Base-by-base conservation (phyloP, 2,329 filamentous ascomycete genomes). In the Ophiostoma tasmaniense region DNA sequence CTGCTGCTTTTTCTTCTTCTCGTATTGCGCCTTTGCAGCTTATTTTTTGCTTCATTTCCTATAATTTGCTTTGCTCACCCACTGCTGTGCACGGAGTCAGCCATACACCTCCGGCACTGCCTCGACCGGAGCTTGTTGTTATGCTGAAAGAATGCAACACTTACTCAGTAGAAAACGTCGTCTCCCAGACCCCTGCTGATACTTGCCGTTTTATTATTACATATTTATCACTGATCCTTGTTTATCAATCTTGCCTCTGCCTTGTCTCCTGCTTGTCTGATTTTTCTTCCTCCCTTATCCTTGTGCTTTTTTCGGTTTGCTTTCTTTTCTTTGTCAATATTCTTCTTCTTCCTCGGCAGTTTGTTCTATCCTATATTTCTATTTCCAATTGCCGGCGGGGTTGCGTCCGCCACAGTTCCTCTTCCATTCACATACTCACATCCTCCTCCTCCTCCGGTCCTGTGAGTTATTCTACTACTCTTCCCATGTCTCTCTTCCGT, bases 201-300 rank as follows among this genome's bases (percentile, higher is more conserved):
- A 30, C 25, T 30, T 17, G 17, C 20, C 11, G 30, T 22, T 33
- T 25, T 37, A 30, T 64, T 61, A 61, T 61, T 61, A 61, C 55
- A 61, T 61, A 30, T 61, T 30, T 61, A 61, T 61, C 55, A 61
- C 55, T 61, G 61, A 39, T 64, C 61, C 30, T 37, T 64, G 61
- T 64, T 64, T 64, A 35, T 64, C 61, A 35, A 64, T 39, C 61
- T 35, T 64, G 28, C 20, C 61, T 22, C 30, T 35, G 17, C 25
- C 20, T 62, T 62, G 25, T 4, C 20, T 62, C 5, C 0, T 62
- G 28, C 4, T 62, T 64, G 33, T 37, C 33, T 37, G 22, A 30
- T 33, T 59, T 30, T 30, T 61, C 55, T 61, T 61, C 55, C 6
- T 61, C 4, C 10, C 55, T 14, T 14, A 10, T 20, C 10, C 55